Evolutionary conservation across 257 asterid genomes (phyloP).

Genomic region (Lithospermum erythrorhizon): DNA sequence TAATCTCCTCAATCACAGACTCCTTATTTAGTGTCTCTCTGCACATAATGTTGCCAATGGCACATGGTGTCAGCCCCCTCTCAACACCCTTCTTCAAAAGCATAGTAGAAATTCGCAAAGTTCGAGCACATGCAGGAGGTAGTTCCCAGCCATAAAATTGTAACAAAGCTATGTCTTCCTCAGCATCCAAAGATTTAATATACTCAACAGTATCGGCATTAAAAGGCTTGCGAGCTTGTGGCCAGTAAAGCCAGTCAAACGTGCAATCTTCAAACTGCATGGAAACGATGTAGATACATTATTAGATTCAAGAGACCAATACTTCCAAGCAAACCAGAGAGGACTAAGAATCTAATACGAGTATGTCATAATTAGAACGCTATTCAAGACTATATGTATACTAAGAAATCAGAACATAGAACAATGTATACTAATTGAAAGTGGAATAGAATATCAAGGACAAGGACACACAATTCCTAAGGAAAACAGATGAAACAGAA

Average conservation of each 20-base stretch:
- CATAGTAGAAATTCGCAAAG: slow-evolving; percentile 78
- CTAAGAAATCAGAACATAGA: not conserved
- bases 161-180: slow-evolving; percentile 57
- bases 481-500: slow-evolving; percentile 7
- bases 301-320: not conserved
- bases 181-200: slow-evolving; percentile 57
- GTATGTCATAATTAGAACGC: too few relatives aligned
- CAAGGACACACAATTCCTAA: not conserved
- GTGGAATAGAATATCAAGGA: not conserved
- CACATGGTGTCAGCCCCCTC: slow-evolving; percentile 64
- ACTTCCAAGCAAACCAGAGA: too few relatives aligned
- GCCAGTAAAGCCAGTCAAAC: slow-evolving; percentile 94
- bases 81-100: slow-evolving; percentile 77
- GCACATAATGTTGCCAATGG: slow-evolving; percentile 74
- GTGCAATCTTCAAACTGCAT: slow-evolving; percentile 71
- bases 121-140: slow-evolving; percentile 57
- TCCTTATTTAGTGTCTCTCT: slow-evolving; percentile 51
- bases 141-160: slow-evolving; percentile 79
- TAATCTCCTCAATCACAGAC: slow-evolving; percentile 62
- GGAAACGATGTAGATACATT: not conserved
- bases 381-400: not conserved
- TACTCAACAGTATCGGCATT: slow-evolving; percentile 46
- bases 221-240: slow-evolving; percentile 72
- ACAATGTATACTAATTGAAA: not conserved
- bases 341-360: too few relatives aligned